Percentiles rank a stretch among this genome's conserved stretches.
Conservation (phyloP, 1,139 yeast species). For the Pichia norvegensis region DNA sequence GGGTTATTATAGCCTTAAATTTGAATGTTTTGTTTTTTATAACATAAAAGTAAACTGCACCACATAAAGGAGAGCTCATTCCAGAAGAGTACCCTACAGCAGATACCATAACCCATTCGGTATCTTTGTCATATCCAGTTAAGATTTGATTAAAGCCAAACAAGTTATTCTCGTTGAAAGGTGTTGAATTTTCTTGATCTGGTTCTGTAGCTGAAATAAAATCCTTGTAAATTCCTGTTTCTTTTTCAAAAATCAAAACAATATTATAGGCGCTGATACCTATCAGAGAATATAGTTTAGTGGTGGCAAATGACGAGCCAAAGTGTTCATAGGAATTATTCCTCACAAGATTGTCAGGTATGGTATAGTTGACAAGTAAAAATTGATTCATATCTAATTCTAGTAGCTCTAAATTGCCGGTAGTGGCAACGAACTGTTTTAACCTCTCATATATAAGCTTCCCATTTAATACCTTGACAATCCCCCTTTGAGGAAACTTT, state of each 20-base stretch:
- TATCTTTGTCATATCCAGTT: constrained; percentile 18
- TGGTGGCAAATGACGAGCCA: constrained; percentile 28
- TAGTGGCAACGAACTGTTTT: not conserved
- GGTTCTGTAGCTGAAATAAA: not conserved
- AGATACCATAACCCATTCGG: constrained; percentile 26
- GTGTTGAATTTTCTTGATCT: not conserved
- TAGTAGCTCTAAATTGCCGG: not conserved
- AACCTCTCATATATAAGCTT: constrained; percentile 14
- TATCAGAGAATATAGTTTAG: constrained; percentile 24
- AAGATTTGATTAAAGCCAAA: constrained; percentile 28
- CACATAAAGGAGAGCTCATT: constrained; percentile 28
- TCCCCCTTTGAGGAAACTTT: constrained; percentile 34
- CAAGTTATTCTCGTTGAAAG: constrained; percentile 6
- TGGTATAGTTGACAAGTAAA: constrained; percentile 9
- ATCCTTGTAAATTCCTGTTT: constrained; percentile 5
- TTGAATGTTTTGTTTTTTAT: constrained; percentile 1
- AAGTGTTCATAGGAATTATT: constrained; percentile 32
- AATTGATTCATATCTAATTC: constrained; percentile 15
- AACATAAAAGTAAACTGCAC: constrained; percentile 33
- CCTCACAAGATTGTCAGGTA: constrained; percentile 21
- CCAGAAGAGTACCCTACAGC: constrained; percentile 19
- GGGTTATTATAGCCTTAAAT: constrained; percentile 16
- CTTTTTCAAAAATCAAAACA: constrained; percentile 26
- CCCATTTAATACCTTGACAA: constrained; percentile 34
- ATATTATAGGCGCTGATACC: constrained; percentile 30